Conservation (phyloP, 164 flowering plant genomes). For the Platanus orientalis region DNA sequence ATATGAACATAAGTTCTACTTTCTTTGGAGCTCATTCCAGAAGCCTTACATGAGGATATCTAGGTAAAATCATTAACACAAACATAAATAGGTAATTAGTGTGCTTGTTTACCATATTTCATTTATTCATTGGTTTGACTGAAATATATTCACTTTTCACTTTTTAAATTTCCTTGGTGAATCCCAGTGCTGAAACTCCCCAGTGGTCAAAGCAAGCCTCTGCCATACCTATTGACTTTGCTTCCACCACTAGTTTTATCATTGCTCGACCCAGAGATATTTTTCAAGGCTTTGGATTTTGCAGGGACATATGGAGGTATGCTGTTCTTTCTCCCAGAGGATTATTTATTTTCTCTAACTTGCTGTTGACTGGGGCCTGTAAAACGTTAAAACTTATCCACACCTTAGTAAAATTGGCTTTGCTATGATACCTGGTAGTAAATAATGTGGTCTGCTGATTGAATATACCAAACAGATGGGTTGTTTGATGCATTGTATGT, state of each 20-base stretch:
- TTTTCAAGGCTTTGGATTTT: conserved; percentile 93
- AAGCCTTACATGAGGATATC: too few species aligned
- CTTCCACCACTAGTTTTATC: conserved; percentile 75
- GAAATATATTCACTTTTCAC: background rate
- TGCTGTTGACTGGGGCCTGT: background rate
- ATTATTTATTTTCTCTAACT: background rate
- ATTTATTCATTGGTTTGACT: background rate
- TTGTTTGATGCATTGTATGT: too few species aligned
- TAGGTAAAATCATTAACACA: too few species aligned
- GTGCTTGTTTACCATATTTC: background rate
- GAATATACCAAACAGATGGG: too few species aligned
- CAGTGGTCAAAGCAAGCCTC: conserved; percentile 55
- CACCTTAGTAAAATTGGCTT: too few species aligned
- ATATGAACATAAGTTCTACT: background rate
- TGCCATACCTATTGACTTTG: conserved; percentile 70
- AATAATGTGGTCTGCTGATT: too few species aligned
- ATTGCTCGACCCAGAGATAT: conserved; percentile 85
- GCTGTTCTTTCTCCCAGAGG: background rate
- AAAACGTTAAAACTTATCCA: too few species aligned
- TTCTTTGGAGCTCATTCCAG: too few species aligned
- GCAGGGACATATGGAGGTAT: conserved; percentile 99
- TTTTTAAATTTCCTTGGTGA: background rate
- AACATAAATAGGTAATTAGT: too few species aligned
- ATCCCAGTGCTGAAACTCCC: conserved; percentile 81
- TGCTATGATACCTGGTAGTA: too few species aligned